A percentile compares a stretch with the other conserved stretches of the same genome.
phyloP scores from a whole-genome alignment of 176 grass and related monocot genomes.

The Areca catechu region DNA sequence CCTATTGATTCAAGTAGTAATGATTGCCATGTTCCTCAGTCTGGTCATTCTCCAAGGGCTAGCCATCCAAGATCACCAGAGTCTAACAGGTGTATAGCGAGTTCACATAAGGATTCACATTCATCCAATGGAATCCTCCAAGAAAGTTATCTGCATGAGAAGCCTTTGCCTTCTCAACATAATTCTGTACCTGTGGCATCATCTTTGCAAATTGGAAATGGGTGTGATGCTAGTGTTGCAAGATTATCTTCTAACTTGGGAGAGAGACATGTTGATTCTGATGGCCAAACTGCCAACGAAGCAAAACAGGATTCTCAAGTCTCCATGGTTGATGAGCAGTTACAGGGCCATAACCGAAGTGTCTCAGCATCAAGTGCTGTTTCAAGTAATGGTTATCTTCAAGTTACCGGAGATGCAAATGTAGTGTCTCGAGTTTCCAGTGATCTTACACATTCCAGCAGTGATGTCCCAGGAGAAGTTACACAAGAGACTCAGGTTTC shows the following conservation, averaged over 20 bases:
- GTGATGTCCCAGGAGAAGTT: conserved; percentile 42
- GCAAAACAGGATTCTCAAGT: conserved; percentile 32
- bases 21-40: conserved; percentile 26
- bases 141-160: conserved; percentile 23
- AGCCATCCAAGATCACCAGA: conserved; percentile 55
- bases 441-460: conserved; percentile 49
- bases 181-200: conserved; percentile 16
- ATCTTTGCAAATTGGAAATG: conserved; percentile 33
- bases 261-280: conserved; percentile 33
- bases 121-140: conserved; percentile 30
- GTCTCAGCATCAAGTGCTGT: conserved; percentile 29
- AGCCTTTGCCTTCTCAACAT: conserved; percentile 22
- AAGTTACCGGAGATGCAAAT: conserved; percentile 22
- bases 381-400: conserved; percentile 27
- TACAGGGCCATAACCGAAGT: conserved; percentile 17
- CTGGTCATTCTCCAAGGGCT: conserved; percentile 24
- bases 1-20: conserved; percentile 32
- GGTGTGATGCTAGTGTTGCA: conserved; percentile 25
- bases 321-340: conserved; percentile 28
- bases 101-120: conserved; percentile 37
- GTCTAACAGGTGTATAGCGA: conserved; percentile 32
- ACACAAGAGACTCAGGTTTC: conserved; percentile 18
- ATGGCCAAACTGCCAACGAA: conserved; percentile 32
- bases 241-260: conserved; percentile 33
- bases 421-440: conserved; percentile 28